These are phyloP conservation scores for Naganishia liquefaciens DNA, from an alignment of 1,284 basidiomycete species.

Conservation along the genomic window DNA sequence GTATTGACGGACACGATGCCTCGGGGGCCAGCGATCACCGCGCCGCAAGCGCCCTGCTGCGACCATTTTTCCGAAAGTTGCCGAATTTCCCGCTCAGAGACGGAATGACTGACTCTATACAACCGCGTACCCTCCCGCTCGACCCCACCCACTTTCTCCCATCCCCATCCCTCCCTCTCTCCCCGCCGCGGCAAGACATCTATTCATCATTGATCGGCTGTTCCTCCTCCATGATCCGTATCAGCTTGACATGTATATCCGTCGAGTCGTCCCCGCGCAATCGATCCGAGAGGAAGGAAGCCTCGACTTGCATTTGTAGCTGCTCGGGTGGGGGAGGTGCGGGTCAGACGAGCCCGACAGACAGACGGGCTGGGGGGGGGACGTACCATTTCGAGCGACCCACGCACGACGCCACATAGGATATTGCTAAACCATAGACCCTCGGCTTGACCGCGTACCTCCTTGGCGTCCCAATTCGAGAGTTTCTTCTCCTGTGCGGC, in stretches of 20 bases:
- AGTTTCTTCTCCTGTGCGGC: conserved; percentile 21
- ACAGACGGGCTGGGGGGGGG: not conserved
- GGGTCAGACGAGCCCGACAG: not conserved
- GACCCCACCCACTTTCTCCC: too few relatives aligned
- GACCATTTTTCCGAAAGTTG: too few relatives aligned
- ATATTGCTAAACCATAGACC: conserved; percentile 98
- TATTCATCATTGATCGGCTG: conserved; percentile 56
- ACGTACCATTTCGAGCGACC: conserved; percentile 93
- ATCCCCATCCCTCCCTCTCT: too few relatives aligned
- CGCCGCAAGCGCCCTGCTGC: too few relatives aligned
- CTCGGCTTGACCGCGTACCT: conserved; percentile 59
- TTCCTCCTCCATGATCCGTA: conserved; percentile 94
- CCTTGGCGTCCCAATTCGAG: conserved; percentile 10
- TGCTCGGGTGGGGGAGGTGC: conserved; percentile 55
- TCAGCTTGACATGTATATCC: conserved; percentile 84
- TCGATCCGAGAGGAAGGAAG: conserved; percentile 84
- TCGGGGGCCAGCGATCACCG: too few relatives aligned
- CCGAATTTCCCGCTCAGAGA: too few relatives aligned
- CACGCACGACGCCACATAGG: conserved; percentile 87
- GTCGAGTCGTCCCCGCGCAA: conserved; percentile 91
- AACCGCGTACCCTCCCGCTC: not conserved
- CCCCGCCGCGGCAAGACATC: not conserved
- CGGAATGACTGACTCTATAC: conserved; percentile 3
- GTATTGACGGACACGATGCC: too few relatives aligned
- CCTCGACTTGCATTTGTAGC: conserved; percentile 96